phyloP scores from a whole-genome alignment of 208 protist genomes.

The Herpetomonas tarakana region DNA sequence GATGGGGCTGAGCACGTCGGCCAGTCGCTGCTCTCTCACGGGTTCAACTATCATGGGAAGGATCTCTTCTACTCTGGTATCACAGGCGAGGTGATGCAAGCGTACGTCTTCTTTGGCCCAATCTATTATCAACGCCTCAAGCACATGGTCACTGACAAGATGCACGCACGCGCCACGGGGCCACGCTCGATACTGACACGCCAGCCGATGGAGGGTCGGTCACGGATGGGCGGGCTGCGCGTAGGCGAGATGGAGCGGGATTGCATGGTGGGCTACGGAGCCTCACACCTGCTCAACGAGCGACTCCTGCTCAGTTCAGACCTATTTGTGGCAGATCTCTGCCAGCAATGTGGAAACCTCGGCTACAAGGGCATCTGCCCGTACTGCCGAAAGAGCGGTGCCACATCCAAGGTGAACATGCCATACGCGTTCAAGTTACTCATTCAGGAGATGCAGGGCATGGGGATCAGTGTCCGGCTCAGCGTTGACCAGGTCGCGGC shows the following conservation, averaged over 20 bases:
- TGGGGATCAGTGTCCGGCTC: conserved; percentile 94
- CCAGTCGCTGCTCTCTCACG: conserved; percentile 72
- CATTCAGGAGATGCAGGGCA: conserved; percentile 99
- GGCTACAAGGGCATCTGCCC: conserved; percentile 93
- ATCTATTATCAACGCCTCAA: conserved; percentile 99
- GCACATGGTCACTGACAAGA: conserved; percentile 99
- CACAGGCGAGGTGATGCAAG: conserved; percentile 96
- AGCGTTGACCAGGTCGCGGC: conserved; percentile 22
- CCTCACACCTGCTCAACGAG: conserved; percentile 96
- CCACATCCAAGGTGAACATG: conserved; percentile 92
- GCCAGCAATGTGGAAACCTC: conserved; percentile 90
- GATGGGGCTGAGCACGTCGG: conserved; percentile 94
- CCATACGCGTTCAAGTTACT: conserved; percentile 99
- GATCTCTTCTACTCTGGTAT: conserved; percentile 96
- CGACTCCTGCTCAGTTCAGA: conserved; percentile 98
- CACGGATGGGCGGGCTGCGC: conserved; percentile 98
- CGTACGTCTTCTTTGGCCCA: conserved; percentile 99
- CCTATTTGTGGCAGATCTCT: conserved; percentile 95
- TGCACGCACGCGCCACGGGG: conserved; percentile 97
- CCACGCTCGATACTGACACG: conserved; percentile 96
- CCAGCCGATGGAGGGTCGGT: conserved; percentile 99
- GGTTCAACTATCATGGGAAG: conserved; percentile 99
- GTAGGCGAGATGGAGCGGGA: conserved; percentile 99
- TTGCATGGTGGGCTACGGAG: conserved; percentile 98
- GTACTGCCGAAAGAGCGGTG: conserved; percentile 89